Evolutionary conservation across 805 yeast species (phyloP).

Genomic region (Teunomyces kruisii): DNA sequence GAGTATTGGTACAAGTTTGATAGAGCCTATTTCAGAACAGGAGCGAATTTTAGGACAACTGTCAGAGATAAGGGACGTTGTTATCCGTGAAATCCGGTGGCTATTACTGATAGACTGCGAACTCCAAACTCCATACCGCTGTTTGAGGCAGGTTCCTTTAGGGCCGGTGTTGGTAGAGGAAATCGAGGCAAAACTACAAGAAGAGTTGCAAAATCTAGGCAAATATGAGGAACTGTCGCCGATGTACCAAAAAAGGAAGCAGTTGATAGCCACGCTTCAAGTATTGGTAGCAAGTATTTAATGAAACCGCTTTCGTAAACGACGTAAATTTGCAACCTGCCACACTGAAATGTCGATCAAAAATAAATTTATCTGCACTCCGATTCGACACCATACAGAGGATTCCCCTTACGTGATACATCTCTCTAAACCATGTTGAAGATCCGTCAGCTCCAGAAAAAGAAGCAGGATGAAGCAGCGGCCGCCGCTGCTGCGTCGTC

Average conservation of each 20-base stretch:
- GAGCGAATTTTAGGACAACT: background rate
- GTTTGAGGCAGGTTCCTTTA: conserved; percentile 1
- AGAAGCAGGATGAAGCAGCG: conserved; percentile 50
- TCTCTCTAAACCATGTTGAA: conserved; percentile 29
- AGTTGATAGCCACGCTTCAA: background rate
- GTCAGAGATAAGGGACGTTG: background rate
- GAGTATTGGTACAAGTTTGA: background rate
- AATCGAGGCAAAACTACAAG: background rate
- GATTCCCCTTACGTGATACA: background rate
- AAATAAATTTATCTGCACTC: background rate
- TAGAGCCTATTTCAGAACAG: background rate
- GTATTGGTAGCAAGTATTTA: background rate
- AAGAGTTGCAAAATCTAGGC: background rate
- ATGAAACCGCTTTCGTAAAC: background rate
- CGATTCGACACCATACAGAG: background rate
- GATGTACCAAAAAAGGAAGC: background rate
- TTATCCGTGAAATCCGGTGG: background rate
- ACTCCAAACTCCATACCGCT: background rate
- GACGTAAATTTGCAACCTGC: background rate
- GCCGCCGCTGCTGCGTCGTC: conserved; percentile 25
- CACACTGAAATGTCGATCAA: background rate
- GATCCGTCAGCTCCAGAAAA: conserved; percentile 58
- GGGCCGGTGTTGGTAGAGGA: background rate
- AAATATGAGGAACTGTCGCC: background rate
- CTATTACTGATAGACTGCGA: background rate